Conservation (phyloP, 164 flowering plant species). For the Piper longum region DNA sequence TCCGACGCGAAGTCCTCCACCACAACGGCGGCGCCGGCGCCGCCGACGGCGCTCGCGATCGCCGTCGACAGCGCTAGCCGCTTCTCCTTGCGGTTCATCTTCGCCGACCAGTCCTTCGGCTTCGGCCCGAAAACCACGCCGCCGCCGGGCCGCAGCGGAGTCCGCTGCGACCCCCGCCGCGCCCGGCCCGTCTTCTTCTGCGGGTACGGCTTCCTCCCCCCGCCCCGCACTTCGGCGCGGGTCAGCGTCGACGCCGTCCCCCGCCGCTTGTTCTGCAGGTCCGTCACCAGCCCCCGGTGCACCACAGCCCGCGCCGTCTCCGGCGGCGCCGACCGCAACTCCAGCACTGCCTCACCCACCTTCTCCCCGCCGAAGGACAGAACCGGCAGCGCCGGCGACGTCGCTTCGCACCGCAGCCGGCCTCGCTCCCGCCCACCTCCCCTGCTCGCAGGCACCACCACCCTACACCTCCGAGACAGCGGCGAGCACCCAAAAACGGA, state of each 20-base stretch:
- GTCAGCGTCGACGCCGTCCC: conserved; percentile 97
- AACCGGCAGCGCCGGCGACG: conserved; percentile 47
- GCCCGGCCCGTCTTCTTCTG: conserved; percentile 95
- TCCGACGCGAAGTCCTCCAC: conserved; percentile 69
- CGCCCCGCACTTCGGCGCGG: conserved; percentile 84
- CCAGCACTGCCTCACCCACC: conserved; percentile 56
- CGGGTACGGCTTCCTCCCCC: conserved; percentile 80
- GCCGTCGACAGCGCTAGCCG: conserved; percentile 81
- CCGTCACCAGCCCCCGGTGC: conserved; percentile 77
- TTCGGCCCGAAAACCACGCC: conserved; percentile 92
- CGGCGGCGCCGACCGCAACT: conserved; percentile 65
- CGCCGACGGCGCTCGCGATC: conserved; percentile 49
- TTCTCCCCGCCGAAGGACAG: conserved; percentile 76
- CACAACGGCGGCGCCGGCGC: conserved; percentile 33
- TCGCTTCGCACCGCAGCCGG: conserved; percentile 27
- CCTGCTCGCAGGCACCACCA: too few relatives aligned
- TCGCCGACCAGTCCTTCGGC: conserved; percentile 83
- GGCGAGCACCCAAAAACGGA: conserved; percentile 6
- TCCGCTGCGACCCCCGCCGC: conserved; percentile 66
- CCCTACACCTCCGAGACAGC: not conserved
- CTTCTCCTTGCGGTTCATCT: conserved; percentile 90
- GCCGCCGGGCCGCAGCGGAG: conserved; percentile 95
- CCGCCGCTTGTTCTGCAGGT: conserved; percentile 63
- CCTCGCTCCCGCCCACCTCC: conserved; percentile 1
- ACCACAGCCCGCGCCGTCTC: conserved; percentile 91